phyloP scores from a whole-genome alignment of 352 stramenopile genomes.

The Plasmopara muralis region DNA sequence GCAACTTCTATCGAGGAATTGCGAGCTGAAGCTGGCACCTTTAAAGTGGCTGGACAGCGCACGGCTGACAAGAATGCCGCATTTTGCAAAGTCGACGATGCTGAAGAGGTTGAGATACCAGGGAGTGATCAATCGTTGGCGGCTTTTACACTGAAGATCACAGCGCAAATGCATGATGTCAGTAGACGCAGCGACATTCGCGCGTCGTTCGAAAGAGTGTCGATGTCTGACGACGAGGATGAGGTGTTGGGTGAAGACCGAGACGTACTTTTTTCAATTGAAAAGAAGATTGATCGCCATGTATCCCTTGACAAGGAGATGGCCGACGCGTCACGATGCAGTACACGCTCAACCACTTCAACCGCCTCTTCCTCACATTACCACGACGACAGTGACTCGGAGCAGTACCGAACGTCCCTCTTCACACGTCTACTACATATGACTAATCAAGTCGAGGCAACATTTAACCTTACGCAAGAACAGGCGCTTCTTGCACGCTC shows the following conservation, averaged over 20 bases:
- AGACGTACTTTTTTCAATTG: conserved; percentile 34
- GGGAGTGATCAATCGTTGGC: conserved; percentile 25
- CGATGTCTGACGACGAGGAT: conserved; percentile 27
- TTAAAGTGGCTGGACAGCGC: conserved; percentile 4
- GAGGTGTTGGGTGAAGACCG: conserved; percentile 19
- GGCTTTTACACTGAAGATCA: conserved; percentile 30
- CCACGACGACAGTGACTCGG: conserved; percentile 17
- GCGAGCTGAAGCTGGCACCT: conserved; percentile 9
- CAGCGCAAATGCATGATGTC: conserved; percentile 22
- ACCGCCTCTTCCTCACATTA: conserved; percentile 25
- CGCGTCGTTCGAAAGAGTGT: conserved; percentile 24
- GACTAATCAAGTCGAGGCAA: conserved; percentile 34
- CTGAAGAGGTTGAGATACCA: conserved; percentile 21
- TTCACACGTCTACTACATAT: conserved; percentile 35
- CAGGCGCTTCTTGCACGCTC: conserved; percentile 29
- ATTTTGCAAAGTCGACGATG: conserved; percentile 12
- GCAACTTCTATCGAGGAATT: conserved; percentile 24
- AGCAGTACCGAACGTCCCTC: conserved; percentile 32
- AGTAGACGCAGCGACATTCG: conserved; percentile 16
- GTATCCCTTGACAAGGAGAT: conserved; percentile 22
- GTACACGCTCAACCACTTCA: conserved; percentile 26
- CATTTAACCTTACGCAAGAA: conserved; percentile 32
- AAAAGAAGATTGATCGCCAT: conserved; percentile 22
- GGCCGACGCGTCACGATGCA: conserved; percentile 19
- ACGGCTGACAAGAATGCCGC: conserved; percentile 9